Evolutionary conservation across 805 yeast genomes (phyloP), one percentile per base, ranked within the genome.

Genomic region (Yarrowia keelungensis): DNA sequence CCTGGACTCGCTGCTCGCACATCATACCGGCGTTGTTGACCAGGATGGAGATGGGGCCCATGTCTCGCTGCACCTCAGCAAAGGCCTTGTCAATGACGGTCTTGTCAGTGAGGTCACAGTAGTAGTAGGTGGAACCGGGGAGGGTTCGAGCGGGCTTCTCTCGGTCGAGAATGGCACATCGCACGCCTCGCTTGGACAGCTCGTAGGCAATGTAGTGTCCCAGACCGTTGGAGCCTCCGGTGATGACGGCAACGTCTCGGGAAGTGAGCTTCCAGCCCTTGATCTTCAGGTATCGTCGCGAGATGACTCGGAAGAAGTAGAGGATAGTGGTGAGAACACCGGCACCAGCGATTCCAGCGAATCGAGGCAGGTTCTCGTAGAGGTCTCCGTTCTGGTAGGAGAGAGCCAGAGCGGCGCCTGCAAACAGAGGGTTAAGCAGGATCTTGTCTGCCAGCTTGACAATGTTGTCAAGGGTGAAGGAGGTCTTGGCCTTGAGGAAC

Each of bases 161-260:
- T 2, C 90, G 71, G 73, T 94, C 98, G 49, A 91, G 79, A 0
- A 89, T 89, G 0, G 90, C 86, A 0, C 91, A 89, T 38, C 61
- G 49, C 15, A 76, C 81, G 8, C 86, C 84, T 0, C 81, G 82
- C 32, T 79, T 75, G 9, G 79, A 72, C 71, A 7, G 79, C 76
- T 67, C 93, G 83, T 35, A 74, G 73, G 84, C 90, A 5, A 94
- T 71, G 71, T 86, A 90, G 47, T 79, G 79, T 0, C 98, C 98
- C 9, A 94, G 81, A 0, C 98, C 98, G 0, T 86, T 80, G 7
- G 85, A 76, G 0, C 98, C 98, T 0, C 98, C 98, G 0, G 98
- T 93, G 22, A 94, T 80, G 5, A 92, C 78, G 0, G 87, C 89
- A 9, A 89, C 81, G 74, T 91, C 97, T 12, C 80, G 39, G 26